Conservation (phyloP, 2,329 filamentous ascomycete species). For the Claviceps sp. region DNA sequence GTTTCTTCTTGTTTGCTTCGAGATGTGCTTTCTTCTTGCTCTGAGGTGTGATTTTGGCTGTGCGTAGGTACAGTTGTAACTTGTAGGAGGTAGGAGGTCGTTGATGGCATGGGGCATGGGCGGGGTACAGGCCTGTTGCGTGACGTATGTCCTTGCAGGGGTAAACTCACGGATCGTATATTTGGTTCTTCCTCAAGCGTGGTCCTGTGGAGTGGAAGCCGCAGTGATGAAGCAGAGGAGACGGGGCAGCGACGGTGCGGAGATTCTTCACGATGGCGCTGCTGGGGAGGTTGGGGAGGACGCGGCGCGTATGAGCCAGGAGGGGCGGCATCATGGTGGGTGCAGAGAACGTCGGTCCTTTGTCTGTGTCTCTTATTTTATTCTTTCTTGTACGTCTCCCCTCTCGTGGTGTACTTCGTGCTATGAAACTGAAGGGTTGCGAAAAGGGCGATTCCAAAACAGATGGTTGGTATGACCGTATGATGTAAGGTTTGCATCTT, state of each 20-base stretch:
- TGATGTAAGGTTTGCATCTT: too few species aligned
- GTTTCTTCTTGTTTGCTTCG: background rate
- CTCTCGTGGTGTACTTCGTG: too few species aligned
- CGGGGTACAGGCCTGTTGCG: too few species aligned
- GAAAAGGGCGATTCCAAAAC: too few species aligned
- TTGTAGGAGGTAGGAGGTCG: too few species aligned
- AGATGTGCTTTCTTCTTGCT: background rate
- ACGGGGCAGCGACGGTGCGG: background rate
- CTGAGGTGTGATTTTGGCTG: background rate
- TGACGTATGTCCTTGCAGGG: background rate
- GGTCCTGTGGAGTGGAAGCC: constrained; percentile 6
- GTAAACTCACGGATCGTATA: constrained; percentile 9
- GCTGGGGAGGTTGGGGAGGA: background rate
- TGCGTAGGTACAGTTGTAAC: too few species aligned
- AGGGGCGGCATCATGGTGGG: background rate
- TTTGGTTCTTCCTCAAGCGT: constrained; percentile 10
- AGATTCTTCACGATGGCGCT: background rate
- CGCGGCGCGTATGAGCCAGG: background rate
- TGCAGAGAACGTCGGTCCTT: background rate
- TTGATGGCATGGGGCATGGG: too few species aligned
- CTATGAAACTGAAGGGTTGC: too few species aligned
- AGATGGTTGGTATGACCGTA: too few species aligned
- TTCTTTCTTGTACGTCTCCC: too few species aligned
- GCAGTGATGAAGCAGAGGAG: background rate
- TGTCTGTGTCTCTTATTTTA: too few species aligned